These are phyloP conservation scores for Penicillium ochrochloron DNA, from an alignment of 495 filamentous ascomycete genomes.

Conservation along the genomic window DNA sequence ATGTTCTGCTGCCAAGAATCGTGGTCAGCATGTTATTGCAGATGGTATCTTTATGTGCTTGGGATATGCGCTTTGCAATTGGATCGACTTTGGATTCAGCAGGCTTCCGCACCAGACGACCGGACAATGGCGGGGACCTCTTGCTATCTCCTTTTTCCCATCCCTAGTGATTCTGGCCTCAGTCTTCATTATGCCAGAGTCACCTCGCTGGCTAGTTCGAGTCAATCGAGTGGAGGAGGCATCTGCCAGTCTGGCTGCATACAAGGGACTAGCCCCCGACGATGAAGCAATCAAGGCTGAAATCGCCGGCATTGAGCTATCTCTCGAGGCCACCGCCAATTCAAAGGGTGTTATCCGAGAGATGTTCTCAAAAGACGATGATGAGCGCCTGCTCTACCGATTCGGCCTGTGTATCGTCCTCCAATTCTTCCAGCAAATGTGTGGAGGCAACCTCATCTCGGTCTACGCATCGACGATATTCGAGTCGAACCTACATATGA, in stretches of 20 bases:
- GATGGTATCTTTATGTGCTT: slow-evolving; percentile 59
- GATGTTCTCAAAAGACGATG: slow-evolving; percentile 17
- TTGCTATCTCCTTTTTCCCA: slow-evolving; percentile 61
- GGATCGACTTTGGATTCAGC: slow-evolving; percentile 62
- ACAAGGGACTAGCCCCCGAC: slow-evolving; percentile 35
- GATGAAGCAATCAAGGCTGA: slow-evolving; percentile 36
- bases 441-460: slow-evolving; percentile 42
- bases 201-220: slow-evolving; percentile 62
- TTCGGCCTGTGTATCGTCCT: slow-evolving; percentile 41
- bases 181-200: slow-evolving; percentile 64
- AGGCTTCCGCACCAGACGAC: slow-evolving; percentile 27
- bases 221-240: slow-evolving; percentile 59
- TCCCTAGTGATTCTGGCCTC: slow-evolving; percentile 61
- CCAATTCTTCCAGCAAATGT: slow-evolving; percentile 51
- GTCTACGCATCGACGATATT: slow-evolving; percentile 43
- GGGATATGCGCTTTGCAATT: slow-evolving; percentile 67
- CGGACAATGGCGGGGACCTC: slow-evolving; percentile 51
- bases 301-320: slow-evolving; percentile 44
- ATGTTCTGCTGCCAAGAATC: slow-evolving; percentile 41
- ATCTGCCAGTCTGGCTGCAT: slow-evolving; percentile 35
- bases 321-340: slow-evolving; percentile 32
- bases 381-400: slow-evolving; percentile 39
- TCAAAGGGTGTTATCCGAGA: not conserved
- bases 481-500: slow-evolving; percentile 37
- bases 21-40: slow-evolving; percentile 49